phyloP scores from a whole-genome alignment of 1,284 basidiomycete species.

The Fomitopsis schrenkii region DNA sequence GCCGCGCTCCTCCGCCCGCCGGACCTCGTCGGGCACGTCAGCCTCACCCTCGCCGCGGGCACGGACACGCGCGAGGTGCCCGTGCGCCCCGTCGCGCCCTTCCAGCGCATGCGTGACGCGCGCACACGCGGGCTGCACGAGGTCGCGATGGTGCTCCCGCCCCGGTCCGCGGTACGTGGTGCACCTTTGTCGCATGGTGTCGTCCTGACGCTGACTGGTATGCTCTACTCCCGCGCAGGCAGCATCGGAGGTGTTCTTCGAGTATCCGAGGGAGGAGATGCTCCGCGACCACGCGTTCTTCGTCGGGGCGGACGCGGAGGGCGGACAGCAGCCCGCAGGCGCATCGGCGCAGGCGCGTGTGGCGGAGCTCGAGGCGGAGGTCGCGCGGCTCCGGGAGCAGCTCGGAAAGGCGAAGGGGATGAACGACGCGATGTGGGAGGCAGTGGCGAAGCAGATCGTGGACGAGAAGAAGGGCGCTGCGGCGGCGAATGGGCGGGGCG shows the following conservation, averaged over 20 bases:
- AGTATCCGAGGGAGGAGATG: constrained; percentile 50
- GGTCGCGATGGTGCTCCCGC: constrained; percentile 55
- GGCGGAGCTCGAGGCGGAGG: constrained; percentile 69
- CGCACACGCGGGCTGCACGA: constrained; percentile 67
- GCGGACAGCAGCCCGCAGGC: constrained; percentile 28
- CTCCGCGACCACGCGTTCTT: constrained; percentile 60
- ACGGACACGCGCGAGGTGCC: constrained; percentile 57
- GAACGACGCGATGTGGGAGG: constrained; percentile 90
- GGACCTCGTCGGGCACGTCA: constrained; percentile 78
- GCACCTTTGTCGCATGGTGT: constrained; percentile 4
- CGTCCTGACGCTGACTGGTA: constrained; percentile 6
- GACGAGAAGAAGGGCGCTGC: constrained; percentile 29
- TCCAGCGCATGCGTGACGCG: constrained; percentile 67
- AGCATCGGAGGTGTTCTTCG: constrained; percentile 17
- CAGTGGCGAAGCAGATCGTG: constrained; percentile 62
- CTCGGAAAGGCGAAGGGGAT: constrained; percentile 78
- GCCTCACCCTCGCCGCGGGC: constrained; percentile 44
- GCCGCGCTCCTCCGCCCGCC: constrained; percentile 76
- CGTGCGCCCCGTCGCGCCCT: constrained; percentile 59
- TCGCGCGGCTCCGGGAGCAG: constrained; percentile 59
- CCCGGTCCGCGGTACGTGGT: constrained; percentile 35
- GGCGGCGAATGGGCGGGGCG: constrained; percentile 1
- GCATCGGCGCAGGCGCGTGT: constrained; percentile 50
- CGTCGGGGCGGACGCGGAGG: constrained; percentile 33
- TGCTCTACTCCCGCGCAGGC: constrained; percentile 20